Conservation (phyloP, 352 stramenopile genomes). For the Pythium chondricola region DNA sequence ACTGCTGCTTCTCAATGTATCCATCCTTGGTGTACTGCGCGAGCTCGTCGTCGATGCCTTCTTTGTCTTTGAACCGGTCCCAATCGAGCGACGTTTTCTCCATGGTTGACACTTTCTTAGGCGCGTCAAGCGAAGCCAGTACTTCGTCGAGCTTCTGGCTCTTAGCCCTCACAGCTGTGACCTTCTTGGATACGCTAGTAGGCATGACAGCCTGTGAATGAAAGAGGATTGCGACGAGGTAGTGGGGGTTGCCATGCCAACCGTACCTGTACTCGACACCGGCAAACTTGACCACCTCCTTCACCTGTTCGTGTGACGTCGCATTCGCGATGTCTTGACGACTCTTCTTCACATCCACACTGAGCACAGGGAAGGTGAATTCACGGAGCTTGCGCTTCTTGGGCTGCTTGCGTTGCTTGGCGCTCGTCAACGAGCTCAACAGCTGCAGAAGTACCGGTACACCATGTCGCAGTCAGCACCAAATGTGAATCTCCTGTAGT, state of each 20-base stretch:
- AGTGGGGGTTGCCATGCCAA: background rate
- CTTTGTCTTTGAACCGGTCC: slow-evolving; percentile 93
- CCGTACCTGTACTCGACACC: slow-evolving; percentile 72
- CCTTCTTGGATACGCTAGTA: slow-evolving; percentile 21
- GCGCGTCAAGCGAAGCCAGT: slow-evolving; percentile 78
- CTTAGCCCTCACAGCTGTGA: slow-evolving; percentile 10
- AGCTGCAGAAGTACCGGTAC: slow-evolving; percentile 21
- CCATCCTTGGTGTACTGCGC: slow-evolving; percentile 91
- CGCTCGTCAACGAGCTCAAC: slow-evolving; percentile 42
- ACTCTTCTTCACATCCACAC: slow-evolving; percentile 52
- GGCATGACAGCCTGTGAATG: background rate
- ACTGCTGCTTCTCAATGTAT: slow-evolving; percentile 95
- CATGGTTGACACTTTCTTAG: slow-evolving; percentile 92
- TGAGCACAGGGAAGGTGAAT: slow-evolving; percentile 66
- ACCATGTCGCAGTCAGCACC: background rate
- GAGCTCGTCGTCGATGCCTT: slow-evolving; percentile 91
- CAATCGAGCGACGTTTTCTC: slow-evolving; percentile 94
- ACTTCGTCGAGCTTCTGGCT: slow-evolving; percentile 74
- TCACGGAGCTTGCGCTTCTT: slow-evolving; percentile 67
- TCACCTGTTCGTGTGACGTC: slow-evolving; percentile 16
- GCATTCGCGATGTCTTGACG: slow-evolving; percentile 34
- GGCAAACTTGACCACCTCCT: slow-evolving; percentile 79
- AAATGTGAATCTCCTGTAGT: no score
- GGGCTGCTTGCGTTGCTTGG: slow-evolving; percentile 32
- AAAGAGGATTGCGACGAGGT: background rate